phyloP scores from a whole-genome alignment of 192 early-diverging fungal genomes.

The Dimargaris xerosporica region DNA sequence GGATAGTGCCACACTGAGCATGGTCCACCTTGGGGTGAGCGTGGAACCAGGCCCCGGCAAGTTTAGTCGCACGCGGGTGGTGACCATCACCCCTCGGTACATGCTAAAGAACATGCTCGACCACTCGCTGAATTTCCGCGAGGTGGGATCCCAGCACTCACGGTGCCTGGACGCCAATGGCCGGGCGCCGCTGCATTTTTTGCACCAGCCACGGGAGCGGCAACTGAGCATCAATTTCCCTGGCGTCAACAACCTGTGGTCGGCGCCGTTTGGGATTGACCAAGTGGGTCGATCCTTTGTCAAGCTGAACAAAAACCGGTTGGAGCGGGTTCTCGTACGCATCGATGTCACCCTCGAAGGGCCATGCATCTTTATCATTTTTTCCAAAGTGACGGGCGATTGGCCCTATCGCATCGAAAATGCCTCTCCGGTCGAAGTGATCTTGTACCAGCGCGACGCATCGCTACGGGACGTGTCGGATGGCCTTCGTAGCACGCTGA shows the following conservation, averaged over 20 bases:
- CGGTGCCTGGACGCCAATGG: conserved; percentile 31
- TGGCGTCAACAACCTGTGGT: conserved; percentile 58
- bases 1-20: conserved; percentile 21
- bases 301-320: conserved; percentile 49
- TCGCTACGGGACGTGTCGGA: conserved; percentile 14
- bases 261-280: conserved; percentile 70
- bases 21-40: conserved; percentile 65
- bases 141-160: conserved; percentile 37
- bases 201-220: conserved; percentile 44
- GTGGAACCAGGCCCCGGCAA: conserved; percentile 83
- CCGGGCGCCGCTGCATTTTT: conserved; percentile 47
- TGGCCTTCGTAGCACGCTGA: conserved; percentile 4
- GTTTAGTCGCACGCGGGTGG: conserved; percentile 68
- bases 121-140: conserved; percentile 57
- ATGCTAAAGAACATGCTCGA: conserved; percentile 70
- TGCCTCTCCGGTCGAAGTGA: conserved; percentile 46
- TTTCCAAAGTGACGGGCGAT: conserved; percentile 51
- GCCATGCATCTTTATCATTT: conserved; percentile 79
- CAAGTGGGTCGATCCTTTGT: conserved; percentile 74
- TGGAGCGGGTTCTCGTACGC: conserved; percentile 52
- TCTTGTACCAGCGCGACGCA: conserved; percentile 52
- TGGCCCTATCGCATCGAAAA: conserved; percentile 91
- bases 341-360: conserved; percentile 71
- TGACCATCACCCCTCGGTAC: conserved; percentile 82
- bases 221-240: conserved; percentile 51